These are phyloP conservation scores for Phylloporus sp. DNA, from an alignment of 768 basidiomycete species.

Conservation along the genomic window DNA sequence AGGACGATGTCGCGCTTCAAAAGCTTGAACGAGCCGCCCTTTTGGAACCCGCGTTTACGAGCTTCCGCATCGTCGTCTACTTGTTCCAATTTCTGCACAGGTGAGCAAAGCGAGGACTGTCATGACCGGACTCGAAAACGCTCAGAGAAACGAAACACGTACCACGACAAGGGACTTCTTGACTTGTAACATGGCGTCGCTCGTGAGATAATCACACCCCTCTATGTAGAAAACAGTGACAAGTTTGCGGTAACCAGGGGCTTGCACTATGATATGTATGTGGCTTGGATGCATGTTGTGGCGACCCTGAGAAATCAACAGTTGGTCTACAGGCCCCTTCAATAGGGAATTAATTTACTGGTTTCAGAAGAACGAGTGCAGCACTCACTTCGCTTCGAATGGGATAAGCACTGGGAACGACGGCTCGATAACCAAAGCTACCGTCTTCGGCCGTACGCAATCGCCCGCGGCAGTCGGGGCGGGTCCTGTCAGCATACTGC, in stretches of 20 bases:
- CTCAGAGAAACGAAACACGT: slow-evolving; percentile 25
- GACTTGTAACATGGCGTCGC: slow-evolving; percentile 79
- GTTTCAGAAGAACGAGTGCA: slow-evolving; percentile 2
- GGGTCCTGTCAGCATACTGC: slow-evolving; percentile 50
- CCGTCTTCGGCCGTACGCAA: slow-evolving; percentile 57
- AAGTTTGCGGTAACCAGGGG: slow-evolving; percentile 68
- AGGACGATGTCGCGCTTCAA: slow-evolving; percentile 45
- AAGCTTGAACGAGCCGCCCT: slow-evolving; percentile 43
- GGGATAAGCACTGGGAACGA: slow-evolving; percentile 64
- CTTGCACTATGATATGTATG: slow-evolving; percentile 68
- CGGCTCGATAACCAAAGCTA: slow-evolving; percentile 61
- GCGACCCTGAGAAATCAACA: slow-evolving; percentile 52
- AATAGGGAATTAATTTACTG: slow-evolving; percentile 9
- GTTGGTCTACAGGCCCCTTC: slow-evolving; percentile 66
- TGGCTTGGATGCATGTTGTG: slow-evolving; percentile 81
- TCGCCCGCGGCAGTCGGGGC: slow-evolving; percentile 71
- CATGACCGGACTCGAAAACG: background rate
- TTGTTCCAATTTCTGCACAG: slow-evolving; percentile 45
- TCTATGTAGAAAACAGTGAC: slow-evolving; percentile 74
- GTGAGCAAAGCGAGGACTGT: background rate
- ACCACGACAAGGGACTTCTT: slow-evolving; percentile 75
- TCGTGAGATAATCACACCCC: slow-evolving; percentile 58
- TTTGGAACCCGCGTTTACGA: slow-evolving; percentile 45
- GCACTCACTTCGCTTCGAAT: slow-evolving; percentile 62
- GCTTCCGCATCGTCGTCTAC: slow-evolving; percentile 52